Percentiles rank a stretch among this genome's conserved stretches.
These are phyloP conservation scores for Alternaria brassicicola DNA, from an alignment of 2,329 filamentous ascomycete species.

Conservation along the genomic window DNA sequence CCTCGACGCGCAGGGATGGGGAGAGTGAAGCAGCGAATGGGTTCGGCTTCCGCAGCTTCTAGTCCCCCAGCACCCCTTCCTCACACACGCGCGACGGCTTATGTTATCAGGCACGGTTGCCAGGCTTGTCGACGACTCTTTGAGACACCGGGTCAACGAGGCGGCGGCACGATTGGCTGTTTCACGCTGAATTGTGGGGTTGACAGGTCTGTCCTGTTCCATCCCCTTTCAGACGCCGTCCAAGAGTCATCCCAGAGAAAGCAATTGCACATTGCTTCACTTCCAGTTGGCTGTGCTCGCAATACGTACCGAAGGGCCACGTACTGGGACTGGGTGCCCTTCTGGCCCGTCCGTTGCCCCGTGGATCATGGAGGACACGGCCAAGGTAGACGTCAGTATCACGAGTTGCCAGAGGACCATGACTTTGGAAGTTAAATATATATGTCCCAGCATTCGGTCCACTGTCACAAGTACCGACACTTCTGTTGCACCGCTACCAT, in stretches of 20 bases:
- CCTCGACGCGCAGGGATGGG: slow-evolving; percentile 20
- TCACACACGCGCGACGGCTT: slow-evolving; percentile 24
- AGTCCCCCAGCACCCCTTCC: slow-evolving; percentile 19
- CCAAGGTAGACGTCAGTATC: slow-evolving; percentile 19
- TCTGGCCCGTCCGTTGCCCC: slow-evolving; percentile 38
- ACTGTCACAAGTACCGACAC: slow-evolving; percentile 29
- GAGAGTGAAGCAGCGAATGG: slow-evolving; percentile 34
- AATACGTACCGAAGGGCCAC: slow-evolving; percentile 40
- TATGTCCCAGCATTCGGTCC: slow-evolving; percentile 26
- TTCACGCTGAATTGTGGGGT: slow-evolving; percentile 29
- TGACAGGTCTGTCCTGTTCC: slow-evolving; percentile 29
- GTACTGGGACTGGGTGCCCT: slow-evolving; percentile 43
- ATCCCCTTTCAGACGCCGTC: slow-evolving; percentile 40
- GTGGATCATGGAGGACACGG: slow-evolving; percentile 31
- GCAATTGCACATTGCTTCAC: slow-evolving; percentile 41
- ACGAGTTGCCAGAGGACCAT: slow-evolving; percentile 18
- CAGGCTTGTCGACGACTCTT: slow-evolving; percentile 30
- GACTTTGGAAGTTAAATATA: slow-evolving; percentile 25
- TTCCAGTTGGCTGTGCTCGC: slow-evolving; percentile 35
- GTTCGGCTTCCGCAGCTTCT: slow-evolving; percentile 16
- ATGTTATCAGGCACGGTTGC: slow-evolving; percentile 32
- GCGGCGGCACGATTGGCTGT: slow-evolving; percentile 37
- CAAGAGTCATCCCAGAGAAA: slow-evolving; percentile 33
- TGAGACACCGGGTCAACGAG: slow-evolving; percentile 42
- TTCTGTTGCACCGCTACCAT: slow-evolving; percentile 24